Conservation (phyloP, 768 basidiomycete genomes). For the Tricholomella constricta region DNA sequence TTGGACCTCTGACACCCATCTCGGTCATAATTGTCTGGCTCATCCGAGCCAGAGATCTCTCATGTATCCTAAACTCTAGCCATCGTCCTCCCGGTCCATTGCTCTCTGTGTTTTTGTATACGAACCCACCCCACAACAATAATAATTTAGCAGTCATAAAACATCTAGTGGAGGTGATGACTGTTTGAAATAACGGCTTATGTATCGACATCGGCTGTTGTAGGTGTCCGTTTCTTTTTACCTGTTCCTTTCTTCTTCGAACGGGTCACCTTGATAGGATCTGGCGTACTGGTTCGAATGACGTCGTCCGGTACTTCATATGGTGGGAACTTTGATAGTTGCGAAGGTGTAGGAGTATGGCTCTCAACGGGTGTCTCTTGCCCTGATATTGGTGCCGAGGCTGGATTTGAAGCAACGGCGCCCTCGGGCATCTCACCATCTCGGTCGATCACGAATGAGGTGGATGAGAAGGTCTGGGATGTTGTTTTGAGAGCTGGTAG, state of each 20-base stretch:
- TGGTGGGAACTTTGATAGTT: constrained; percentile 45
- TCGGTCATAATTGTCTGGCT: constrained; percentile 3
- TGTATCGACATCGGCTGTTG: constrained; percentile 1
- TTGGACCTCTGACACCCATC: constrained; percentile 5
- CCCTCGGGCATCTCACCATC: constrained; percentile 86
- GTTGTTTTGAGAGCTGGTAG: constrained; percentile 48
- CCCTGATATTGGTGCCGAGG: constrained; percentile 29
- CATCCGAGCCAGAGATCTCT: neutral
- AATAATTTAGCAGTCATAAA: constrained; percentile 23
- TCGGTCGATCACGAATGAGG: constrained; percentile 67
- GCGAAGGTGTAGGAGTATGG: constrained; percentile 36
- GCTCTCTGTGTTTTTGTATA: constrained; percentile 24
- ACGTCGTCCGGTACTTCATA: constrained; percentile 54
- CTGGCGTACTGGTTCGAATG: constrained; percentile 53
- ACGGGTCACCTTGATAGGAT: constrained; percentile 76
- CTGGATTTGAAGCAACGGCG: constrained; percentile 27
- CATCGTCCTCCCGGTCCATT: constrained; percentile 7
- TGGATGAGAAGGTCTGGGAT: constrained; percentile 39
- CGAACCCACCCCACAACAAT: constrained; percentile 17
- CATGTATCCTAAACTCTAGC: constrained; percentile 18
- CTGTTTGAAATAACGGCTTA: neutral
- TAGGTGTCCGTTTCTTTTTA: constrained; percentile 68
- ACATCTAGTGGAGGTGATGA: neutral
- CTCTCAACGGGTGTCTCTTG: constrained; percentile 18
- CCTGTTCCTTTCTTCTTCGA: constrained; percentile 64